phyloP scores from a whole-genome alignment of 257 asterid species.

The Przewalskia tangutica region DNA sequence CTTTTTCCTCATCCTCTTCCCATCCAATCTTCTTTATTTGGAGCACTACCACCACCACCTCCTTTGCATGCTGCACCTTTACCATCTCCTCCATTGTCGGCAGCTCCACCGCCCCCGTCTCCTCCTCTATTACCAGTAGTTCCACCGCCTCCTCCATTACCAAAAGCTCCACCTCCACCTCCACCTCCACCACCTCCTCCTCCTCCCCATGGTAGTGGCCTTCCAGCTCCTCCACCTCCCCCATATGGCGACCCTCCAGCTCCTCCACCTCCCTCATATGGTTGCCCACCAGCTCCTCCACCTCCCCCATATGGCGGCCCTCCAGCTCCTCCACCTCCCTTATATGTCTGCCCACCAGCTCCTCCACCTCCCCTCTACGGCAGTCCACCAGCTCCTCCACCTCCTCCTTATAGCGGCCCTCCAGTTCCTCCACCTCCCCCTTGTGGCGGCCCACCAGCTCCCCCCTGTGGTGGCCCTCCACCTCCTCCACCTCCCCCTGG shows the following conservation, averaged over 20 bases:
- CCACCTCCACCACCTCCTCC: background rate
- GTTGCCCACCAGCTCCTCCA: background rate
- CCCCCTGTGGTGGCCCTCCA: background rate
- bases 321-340: background rate
- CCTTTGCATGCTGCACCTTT: background rate
- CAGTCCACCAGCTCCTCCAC: background rate
- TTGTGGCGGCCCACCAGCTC: background rate
- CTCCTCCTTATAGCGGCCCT: background rate
- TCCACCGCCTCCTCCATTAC: background rate
- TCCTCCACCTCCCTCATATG: background rate
- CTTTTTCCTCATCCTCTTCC: background rate
- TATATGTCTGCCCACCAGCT: accelerated
- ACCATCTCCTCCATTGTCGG: background rate
- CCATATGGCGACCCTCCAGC: background rate
- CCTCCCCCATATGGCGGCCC: background rate
- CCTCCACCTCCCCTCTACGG: background rate
- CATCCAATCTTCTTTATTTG: background rate
- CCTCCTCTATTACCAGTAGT: background rate
- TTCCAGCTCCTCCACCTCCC: background rate
- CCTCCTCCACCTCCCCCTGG: background rate
- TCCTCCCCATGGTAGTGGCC: background rate
- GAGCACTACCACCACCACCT: background rate
- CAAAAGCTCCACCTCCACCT: background rate
- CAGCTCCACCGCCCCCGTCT: background rate
- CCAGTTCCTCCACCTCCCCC: constrained; percentile 17